Conservation (phyloP, 805 yeast species). For the Sugiyamaella smithiae region DNA sequence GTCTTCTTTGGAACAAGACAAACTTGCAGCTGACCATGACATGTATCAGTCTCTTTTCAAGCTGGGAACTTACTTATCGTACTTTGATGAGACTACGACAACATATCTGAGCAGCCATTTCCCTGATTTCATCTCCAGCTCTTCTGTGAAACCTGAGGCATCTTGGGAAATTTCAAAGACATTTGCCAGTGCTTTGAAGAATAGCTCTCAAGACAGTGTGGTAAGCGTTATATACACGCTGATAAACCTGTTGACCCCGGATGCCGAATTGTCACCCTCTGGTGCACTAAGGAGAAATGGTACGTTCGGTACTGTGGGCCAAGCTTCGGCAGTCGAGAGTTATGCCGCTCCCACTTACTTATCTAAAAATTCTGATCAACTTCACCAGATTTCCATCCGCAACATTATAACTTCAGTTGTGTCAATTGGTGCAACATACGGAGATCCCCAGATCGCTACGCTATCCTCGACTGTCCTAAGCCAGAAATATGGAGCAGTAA, state of each 20-base stretch:
- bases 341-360: neutral
- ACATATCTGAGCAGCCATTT: constrained; percentile 35
- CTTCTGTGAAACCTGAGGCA: constrained; percentile 49
- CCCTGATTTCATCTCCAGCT: constrained; percentile 42
- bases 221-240: constrained; percentile 82
- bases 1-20: constrained; percentile 50
- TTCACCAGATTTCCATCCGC: constrained; percentile 41
- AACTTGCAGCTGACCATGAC: constrained; percentile 50
- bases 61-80: constrained; percentile 54
- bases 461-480: constrained; percentile 77
- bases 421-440: constrained; percentile 61
- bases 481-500: constrained; percentile 58
- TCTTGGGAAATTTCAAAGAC: constrained; percentile 54
- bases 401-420: constrained; percentile 69
- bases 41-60: constrained; percentile 52
- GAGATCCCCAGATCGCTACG: constrained; percentile 69
- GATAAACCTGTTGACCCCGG: constrained; percentile 65
- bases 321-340: constrained; percentile 10
- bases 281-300: constrained; percentile 11
- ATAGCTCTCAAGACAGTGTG: constrained; percentile 74
- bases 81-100: constrained; percentile 30
- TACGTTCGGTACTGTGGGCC: constrained; percentile 12
- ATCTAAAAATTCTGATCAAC: constrained; percentile 2
- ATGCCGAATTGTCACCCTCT: constrained; percentile 30
- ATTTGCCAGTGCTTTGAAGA: constrained; percentile 64